Evolutionary conservation across 768 basidiomycete genomes (phyloP), one percentile per base, ranked within the genome.

Genomic region (Holtermanniella nyarrowii): DNA sequence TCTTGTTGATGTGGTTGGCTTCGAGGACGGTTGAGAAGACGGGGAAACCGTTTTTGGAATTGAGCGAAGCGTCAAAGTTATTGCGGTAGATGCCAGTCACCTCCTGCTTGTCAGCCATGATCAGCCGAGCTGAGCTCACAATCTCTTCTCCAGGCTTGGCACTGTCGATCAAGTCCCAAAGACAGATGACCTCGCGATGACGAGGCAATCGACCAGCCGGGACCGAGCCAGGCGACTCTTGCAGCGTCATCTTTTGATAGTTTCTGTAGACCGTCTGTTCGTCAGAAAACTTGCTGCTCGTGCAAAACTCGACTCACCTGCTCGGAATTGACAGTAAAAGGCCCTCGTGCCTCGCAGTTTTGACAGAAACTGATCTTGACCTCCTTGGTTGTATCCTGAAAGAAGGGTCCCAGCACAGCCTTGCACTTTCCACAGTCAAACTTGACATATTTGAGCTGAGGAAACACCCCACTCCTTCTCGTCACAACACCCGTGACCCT

Each of bases 141-240:
- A 97, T 82, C 78, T 99, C 95, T 70, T 99, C 95, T 46, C 95
- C 95, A 13, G 95, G 95, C 71, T 99, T 99, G 10, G 95, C 95
- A 49, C 82, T 84, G 68, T 99, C 95, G 60, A 99, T 97, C 51
- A 99, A 77, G 72, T 97, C 95, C 95, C 95, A 97, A 12, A 99
- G 77, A 0, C 96, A 78, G 54, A 99, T 82, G 23, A 99, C 90
- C 70, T 99, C 95, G 44, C 95, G 84, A 72, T 99, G 95, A 46
- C 95, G 79, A 3, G 95, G 95, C 5, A 97, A 77, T 62, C 95
- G 88, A 72, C 95, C 95, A 18, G 95, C 90, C 49, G 95, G 95
- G 0, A 99, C 95, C 2, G 88, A 88, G 2, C 95, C 95, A 11
- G 95, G 95, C 5, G 89, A 91, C 69, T 99, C 95, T 68, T 99